These are phyloP conservation scores for Sporisorium sorghi DNA, from an alignment of 1,284 basidiomycete species.

Conservation along the genomic window DNA sequence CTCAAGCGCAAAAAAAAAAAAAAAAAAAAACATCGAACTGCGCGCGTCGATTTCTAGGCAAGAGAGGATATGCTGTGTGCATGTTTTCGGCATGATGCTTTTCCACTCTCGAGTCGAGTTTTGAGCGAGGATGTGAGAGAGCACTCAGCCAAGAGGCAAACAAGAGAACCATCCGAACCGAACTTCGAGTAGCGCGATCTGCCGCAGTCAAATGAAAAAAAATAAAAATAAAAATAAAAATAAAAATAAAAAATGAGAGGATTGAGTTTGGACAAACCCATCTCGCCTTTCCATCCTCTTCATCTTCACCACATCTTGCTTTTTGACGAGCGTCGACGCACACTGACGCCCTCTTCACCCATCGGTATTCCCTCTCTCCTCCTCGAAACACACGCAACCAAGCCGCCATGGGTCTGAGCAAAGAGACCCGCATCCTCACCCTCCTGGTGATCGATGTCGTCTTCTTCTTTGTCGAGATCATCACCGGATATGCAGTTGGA, in stretches of 20 bases:
- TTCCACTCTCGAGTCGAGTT: not conserved
- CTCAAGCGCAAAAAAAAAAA: too few species aligned
- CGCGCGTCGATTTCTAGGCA: not conserved
- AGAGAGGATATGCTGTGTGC: not conserved
- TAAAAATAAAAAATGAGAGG: too few species aligned
- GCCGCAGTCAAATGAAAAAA: too few species aligned
- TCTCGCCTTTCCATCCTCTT: not conserved
- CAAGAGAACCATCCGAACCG: not conserved
- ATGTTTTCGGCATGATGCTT: constrained; percentile 1
- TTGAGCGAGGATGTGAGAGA: not conserved
- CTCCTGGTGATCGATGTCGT: constrained; percentile 84
- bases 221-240: too few species aligned
- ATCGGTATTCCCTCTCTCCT: too few species aligned
- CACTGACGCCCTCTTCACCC: not conserved
- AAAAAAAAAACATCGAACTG: not conserved
- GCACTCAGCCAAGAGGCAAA: not conserved
- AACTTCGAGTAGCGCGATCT: too few species aligned
- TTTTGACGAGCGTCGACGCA: not conserved
- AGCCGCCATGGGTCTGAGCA: constrained; percentile 41
- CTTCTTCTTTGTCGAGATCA: constrained; percentile 94
- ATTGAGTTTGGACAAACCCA: too few species aligned
- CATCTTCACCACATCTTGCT: not conserved
- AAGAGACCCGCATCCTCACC: constrained; percentile 72
- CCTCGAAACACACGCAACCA: not conserved
- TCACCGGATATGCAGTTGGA: constrained; percentile 87